Evolutionary conservation across 192 early-diverging fungal species (phyloP), one percentile per base, ranked within the genome.

Genomic region (Radiomyces spectabilis): DNA sequence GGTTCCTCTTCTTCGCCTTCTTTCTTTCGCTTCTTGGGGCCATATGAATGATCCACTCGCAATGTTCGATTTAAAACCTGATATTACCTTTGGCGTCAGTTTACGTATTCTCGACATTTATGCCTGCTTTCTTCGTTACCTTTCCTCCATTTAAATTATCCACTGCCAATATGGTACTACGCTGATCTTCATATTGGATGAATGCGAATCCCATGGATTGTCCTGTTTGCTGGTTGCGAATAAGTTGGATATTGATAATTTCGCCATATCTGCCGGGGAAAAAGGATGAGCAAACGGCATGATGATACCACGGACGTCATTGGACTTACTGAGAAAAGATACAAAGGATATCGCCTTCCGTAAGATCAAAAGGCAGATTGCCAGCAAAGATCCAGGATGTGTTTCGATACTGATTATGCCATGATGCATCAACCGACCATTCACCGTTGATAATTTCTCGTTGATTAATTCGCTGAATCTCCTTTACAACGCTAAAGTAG

Each of bases 131-230:
- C 5, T 51, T 51, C 30, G 15, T 61, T 68, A 80, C 76, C 63
- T 81, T 75, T 37, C 68, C 68, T 5, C 93, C 93, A 64, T 93
- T 93, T 30, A 98, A 77, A 67, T 98, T 98, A 71, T 98, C 95
- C 4, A 98, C 95, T 0, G 93, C 91, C 31, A 98, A 73, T 1
- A 93, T 68, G 3, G 94, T 97, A 47, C 83, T 86, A 45, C 88
- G 65, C 62, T 97, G 93, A 76, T 97, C 93, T 57, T 93, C 86
- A 70, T 93, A 97, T 57, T 89, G 87, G 16, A 97, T 52, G 61
- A 97, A 97, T 5, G 76, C 83, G 70, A 80, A 95, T 4, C 94
- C 94, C 43, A 84, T 87, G 38, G 84, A 79, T 58, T 87, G 85
- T 21, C 93, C 93, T 2, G 93, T 92, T 26, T 88, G 78, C 63